Evolutionary conservation across 352 stramenopile genomes (phyloP), one percentile per base, ranked within the genome.

Genomic region (Pythium guiyangense): DNA sequence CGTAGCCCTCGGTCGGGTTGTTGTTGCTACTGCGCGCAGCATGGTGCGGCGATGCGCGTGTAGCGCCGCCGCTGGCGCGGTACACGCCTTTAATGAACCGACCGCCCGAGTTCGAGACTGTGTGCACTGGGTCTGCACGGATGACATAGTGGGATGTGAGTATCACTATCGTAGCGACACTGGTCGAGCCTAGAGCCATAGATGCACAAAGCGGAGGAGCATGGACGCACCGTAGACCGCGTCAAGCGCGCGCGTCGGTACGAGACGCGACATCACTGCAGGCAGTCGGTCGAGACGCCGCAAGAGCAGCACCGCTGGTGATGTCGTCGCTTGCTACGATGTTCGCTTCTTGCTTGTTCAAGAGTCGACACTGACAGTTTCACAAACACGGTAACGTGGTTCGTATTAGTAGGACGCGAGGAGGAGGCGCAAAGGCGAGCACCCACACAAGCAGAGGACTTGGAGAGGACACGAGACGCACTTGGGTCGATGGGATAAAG

Each of bases 101-200:
- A 3, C 80, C 81, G 26, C 70, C 71, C 15, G 77, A 84, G 39
- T 73, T 85, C 17, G 80, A 92, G 29, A 92, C 74, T 0, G 84
- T 79, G 60, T 94, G 90, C 48, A 92, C 70, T 2, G 77, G 74
- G 45, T 94, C 84, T 92, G 50, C 4, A 53, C n/a, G 4, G 18
- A 29, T 26, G 18, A 22, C 22, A 60, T 26, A 56, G 3, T 27
- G 22, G 47, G 6, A 49, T 39, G 34, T 39, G 2, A 39, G 39
- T n/a, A 15, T 18, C 3, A 44, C 18, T 5, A 0, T 20, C 14
- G 2, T 14, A 1, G 9, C 4, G 39, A 44, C 15, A 20, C 14
- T 5, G n/a, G 39, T 44, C 18, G 5, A 10, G 10, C 31, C 31
- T 37, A 37, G 31, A 37, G 31, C 31, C 31, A 37, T 10, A 4